Evolutionary conservation across 495 filamentous ascomycete species (phyloP), one percentile per base, ranked within the genome.

Genomic region (Hyaloscypha hepaticicola): DNA sequence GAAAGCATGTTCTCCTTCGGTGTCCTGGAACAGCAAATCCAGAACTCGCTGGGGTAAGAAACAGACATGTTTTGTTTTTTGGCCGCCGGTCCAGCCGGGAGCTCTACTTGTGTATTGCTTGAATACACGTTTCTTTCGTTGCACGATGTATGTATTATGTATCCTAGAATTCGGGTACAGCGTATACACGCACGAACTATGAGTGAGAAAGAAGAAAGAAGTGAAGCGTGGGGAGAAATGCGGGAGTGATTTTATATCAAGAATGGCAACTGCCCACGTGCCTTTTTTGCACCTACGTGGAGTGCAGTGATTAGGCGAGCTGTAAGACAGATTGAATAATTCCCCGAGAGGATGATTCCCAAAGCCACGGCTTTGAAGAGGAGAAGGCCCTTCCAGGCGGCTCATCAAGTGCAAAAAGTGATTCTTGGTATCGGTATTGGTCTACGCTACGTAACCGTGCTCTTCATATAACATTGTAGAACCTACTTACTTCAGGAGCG

Each of bases 381-480:
- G 19, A 16, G 12, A 45, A 45, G 38, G 6, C 16, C 38, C 19
- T 45, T 4, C 38, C 38, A 45, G 38, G 38, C 12, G 38, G 38
- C 38, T 45, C 11, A 45, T 5, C 50, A 27, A 53, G 21, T 27
- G 22, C 25, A 27, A 53, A 27, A 53, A 53, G 50, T 24, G 25
- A 26, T n/a, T 53, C 27, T 19, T 27, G 26, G 27, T 16, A 29
- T 31, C 24, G 53, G 12, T 34, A 8, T 45, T 24, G 34, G 51
- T 27, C 22, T 52, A 24, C 27, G n/a, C 31, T 11, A 34, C 31
- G 16, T 45, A 7, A 9, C 19, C 11, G 50, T 53, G 25, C 5
- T 25, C 51, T n/a, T 56, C 50, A 66, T 41, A 61, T 56, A 66
- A 52, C 58, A 31, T 66, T 66, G 51, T 66, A 66, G 48, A 55